Conservation (phyloP, 2,329 filamentous ascomycete species). For the Thielaviopsis euricoi region DNA sequence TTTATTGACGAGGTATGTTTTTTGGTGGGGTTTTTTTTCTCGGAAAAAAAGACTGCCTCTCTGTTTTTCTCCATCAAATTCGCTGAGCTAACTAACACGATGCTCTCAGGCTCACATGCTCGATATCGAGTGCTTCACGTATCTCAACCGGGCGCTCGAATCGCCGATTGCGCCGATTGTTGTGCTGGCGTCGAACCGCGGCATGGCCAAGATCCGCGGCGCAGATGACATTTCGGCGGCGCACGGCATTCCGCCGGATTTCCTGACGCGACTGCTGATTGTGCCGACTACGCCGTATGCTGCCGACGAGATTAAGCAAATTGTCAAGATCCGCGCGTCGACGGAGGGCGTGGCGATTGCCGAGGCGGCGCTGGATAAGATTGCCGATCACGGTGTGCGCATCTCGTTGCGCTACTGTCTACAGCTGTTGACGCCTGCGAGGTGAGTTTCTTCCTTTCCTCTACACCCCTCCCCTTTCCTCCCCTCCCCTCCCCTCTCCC, state of each 20-base stretch:
- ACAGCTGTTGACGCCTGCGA: conserved; percentile 77
- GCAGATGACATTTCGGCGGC: conserved; percentile 68
- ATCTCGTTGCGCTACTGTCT: conserved; percentile 87
- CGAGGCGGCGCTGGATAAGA: conserved; percentile 71
- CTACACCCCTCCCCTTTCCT: not conserved
- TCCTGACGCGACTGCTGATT: conserved; percentile 85
- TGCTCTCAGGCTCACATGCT: conserved; percentile 98
- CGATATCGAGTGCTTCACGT: conserved; percentile 97
- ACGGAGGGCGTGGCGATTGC: conserved; percentile 68
- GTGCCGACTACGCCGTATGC: conserved; percentile 86
- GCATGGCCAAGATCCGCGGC: conserved; percentile 82
- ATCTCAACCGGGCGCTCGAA: conserved; percentile 95
- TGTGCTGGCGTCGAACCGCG: conserved; percentile 91
- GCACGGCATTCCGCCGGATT: conserved; percentile 87
- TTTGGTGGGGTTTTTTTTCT: too few species aligned
- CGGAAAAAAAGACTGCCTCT: too few species aligned
- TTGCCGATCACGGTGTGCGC: conserved; percentile 71
- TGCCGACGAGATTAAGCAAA: conserved; percentile 77
- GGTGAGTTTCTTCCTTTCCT: conserved; percentile 25
- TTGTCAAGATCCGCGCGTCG: conserved; percentile 68
- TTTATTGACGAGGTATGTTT: conserved; percentile 86
- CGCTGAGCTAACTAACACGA: too few species aligned
- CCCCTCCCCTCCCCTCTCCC: conserved; percentile 1
- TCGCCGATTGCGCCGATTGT: conserved; percentile 90
- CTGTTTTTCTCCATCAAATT: too few species aligned